Evolutionary conservation across 2,329 filamentous ascomycete genomes (phyloP).

Genomic region (Bipolaris sorokiniana): DNA sequence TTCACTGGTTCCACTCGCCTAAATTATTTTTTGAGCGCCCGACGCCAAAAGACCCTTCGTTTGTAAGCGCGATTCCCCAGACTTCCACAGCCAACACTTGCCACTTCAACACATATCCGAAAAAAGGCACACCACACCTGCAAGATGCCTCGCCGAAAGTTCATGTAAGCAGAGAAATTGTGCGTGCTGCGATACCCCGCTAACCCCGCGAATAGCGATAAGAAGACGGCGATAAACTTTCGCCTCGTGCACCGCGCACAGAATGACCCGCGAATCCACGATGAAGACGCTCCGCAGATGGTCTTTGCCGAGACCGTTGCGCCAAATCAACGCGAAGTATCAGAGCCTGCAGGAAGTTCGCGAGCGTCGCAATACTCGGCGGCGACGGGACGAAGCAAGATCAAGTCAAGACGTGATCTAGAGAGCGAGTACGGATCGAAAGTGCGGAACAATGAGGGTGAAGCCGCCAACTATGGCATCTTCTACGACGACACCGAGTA

Average conservation of each 20-base stretch:
- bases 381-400: constrained; percentile 52
- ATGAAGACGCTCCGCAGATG: constrained; percentile 85
- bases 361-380: constrained; percentile 53
- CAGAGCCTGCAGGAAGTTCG: constrained; percentile 54
- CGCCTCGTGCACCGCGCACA: constrained; percentile 94
- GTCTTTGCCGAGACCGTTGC: constrained; percentile 75
- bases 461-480: constrained; percentile 91
- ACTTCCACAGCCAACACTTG: constrained; percentile 23
- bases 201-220: constrained; percentile 65
- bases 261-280: constrained; percentile 96
- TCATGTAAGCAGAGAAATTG: constrained; percentile 64
- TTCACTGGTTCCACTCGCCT: constrained; percentile 65
- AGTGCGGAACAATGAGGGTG: constrained; percentile 89
- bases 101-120: background rate
- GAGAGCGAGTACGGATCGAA: constrained; percentile 72
- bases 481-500: constrained; percentile 96
- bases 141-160: constrained; percentile 76
- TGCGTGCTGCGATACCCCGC: constrained; percentile 27
- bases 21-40: constrained; percentile 61
- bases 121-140: background rate
- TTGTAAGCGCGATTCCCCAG: constrained; percentile 41
- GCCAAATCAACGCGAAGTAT: constrained; percentile 41
- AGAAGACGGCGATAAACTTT: constrained; percentile 92
- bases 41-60: constrained; percentile 23
- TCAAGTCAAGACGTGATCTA: constrained; percentile 77